phyloP scores from a whole-genome alignment of 768 basidiomycete species.

The Lepiota brunneoincarnata region DNA sequence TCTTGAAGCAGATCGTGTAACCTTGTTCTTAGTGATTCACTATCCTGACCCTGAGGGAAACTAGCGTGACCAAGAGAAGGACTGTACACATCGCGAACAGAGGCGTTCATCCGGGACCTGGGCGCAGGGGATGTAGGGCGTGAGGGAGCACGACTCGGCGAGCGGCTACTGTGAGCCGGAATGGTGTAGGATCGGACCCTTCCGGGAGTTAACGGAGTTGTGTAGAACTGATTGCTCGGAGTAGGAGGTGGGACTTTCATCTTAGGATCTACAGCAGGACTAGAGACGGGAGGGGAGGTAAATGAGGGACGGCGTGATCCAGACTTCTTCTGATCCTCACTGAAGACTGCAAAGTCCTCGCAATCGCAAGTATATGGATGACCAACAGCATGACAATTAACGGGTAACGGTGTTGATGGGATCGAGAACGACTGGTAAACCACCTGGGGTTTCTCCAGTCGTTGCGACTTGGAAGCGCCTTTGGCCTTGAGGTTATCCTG shows the following conservation, averaged over 20 bases:
- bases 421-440: neutral
- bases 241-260: conserved; percentile 12
- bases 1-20: conserved; percentile 45
- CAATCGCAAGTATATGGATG: conserved; percentile 23
- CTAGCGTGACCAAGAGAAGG: conserved; percentile 16
- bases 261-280: conserved; percentile 1
- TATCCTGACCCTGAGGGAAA: conserved; percentile 24
- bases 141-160: conserved; percentile 20
- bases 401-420: neutral
- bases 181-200: conserved; percentile 28
- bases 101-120: conserved; percentile 7
- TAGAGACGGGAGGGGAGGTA: neutral
- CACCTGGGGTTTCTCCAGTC: neutral
- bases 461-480: neutral
- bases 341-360: conserved; percentile 12
- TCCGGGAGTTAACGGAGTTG: conserved; percentile 19
- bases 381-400: conserved; percentile 20
- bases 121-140: conserved; percentile 19
- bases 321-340: conserved; percentile 6
- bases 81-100: conserved; percentile 5
- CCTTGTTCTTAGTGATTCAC: conserved; percentile 31
- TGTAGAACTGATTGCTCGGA: conserved; percentile 3
- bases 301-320: conserved; percentile 2
- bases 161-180: conserved; percentile 25
- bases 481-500: conserved; percentile 17